A percentile compares a stretch with the other conserved stretches of the same genome.
phyloP scores from a whole-genome alignment of 1,284 basidiomycete species.

The Wolfiporia cocos region DNA sequence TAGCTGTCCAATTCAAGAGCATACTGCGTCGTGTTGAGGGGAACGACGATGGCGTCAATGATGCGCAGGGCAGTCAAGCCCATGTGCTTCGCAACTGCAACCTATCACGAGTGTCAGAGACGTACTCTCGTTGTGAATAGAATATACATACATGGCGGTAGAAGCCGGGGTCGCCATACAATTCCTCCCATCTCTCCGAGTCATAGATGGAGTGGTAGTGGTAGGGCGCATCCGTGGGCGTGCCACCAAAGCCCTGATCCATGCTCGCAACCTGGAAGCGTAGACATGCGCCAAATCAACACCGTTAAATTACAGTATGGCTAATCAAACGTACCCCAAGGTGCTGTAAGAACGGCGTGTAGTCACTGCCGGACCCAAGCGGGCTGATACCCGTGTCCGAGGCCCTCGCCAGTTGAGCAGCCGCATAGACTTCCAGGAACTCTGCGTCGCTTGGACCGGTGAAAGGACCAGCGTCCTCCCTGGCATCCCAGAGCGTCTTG shows the following conservation, averaged over 20 bases:
- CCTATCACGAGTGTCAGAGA: slow-evolving; percentile 25
- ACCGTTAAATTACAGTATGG: not conserved
- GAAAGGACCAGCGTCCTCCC: slow-evolving; percentile 49
- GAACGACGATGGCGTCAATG: slow-evolving; percentile 50
- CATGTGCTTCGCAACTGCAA: slow-evolving; percentile 64
- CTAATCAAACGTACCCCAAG: slow-evolving; percentile 34
- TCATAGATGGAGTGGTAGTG: slow-evolving; percentile 79
- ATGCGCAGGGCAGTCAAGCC: slow-evolving; percentile 59
- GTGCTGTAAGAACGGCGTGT: slow-evolving; percentile 73
- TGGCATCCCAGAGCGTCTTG: slow-evolving; percentile 64
- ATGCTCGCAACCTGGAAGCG: slow-evolving; percentile 40
- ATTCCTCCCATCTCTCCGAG: slow-evolving; percentile 62
- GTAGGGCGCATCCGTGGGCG: slow-evolving; percentile 56
- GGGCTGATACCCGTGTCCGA: slow-evolving; percentile 29
- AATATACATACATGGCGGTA: slow-evolving; percentile 47
- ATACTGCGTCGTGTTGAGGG: slow-evolving; percentile 75
- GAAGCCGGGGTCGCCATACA: slow-evolving; percentile 70
- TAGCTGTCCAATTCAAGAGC: slow-evolving; percentile 42
- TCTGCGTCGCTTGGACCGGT: slow-evolving; percentile 29
- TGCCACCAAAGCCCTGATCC: slow-evolving; percentile 44
- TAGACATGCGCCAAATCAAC: slow-evolving; percentile 1
- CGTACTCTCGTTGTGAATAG: not conserved
- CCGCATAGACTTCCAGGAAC: slow-evolving; percentile 21
- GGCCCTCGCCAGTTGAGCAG: slow-evolving; percentile 19
- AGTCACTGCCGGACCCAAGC: slow-evolving; percentile 66